Conservation (phyloP, 495 filamentous ascomycete species). For the Penicillium ucsense region DNA sequence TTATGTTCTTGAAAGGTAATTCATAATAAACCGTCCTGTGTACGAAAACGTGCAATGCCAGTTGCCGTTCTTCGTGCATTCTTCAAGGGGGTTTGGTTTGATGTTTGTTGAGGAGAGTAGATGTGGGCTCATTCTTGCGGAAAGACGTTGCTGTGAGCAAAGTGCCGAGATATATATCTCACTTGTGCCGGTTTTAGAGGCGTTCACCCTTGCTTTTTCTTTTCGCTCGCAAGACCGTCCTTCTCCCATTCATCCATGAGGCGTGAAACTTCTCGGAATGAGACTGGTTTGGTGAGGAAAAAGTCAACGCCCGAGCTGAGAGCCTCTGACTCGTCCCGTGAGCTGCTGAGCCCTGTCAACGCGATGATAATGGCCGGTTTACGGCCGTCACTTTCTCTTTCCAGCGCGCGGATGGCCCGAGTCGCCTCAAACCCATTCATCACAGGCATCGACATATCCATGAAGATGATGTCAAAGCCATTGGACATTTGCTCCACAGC, state of each 20-base stretch:
- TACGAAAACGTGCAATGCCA: too few species aligned
- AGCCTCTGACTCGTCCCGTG: conserved; percentile 55
- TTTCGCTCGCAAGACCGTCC: conserved; percentile 9
- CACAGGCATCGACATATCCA: conserved; percentile 70
- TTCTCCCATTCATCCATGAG: conserved; percentile 40
- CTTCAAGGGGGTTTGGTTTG: too few species aligned
- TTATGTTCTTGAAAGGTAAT: too few species aligned
- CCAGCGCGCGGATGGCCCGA: conserved; percentile 52
- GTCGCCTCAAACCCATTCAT: conserved; percentile 71
- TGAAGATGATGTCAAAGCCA: conserved; percentile 48
- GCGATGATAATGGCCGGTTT: conserved; percentile 53
- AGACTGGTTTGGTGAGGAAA: conserved; percentile 66
- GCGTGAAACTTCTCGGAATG: conserved; percentile 39
- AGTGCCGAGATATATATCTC: too few species aligned
- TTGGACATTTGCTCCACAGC: conserved; percentile 30
- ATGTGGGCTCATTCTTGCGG: too few species aligned
- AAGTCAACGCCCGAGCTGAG: conserved; percentile 58
- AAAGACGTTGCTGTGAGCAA: too few species aligned
- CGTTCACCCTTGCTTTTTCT: conserved; percentile 1
- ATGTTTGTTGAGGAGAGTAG: too few species aligned
- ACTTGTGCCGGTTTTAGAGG: too few species aligned
- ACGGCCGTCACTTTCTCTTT: conserved; percentile 33
- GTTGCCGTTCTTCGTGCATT: too few species aligned
- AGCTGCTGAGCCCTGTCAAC: conserved; percentile 57
- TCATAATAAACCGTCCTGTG: too few species aligned